Conservation (phyloP, 345 rosid species). For the Nephelium lappaceum region DNA sequence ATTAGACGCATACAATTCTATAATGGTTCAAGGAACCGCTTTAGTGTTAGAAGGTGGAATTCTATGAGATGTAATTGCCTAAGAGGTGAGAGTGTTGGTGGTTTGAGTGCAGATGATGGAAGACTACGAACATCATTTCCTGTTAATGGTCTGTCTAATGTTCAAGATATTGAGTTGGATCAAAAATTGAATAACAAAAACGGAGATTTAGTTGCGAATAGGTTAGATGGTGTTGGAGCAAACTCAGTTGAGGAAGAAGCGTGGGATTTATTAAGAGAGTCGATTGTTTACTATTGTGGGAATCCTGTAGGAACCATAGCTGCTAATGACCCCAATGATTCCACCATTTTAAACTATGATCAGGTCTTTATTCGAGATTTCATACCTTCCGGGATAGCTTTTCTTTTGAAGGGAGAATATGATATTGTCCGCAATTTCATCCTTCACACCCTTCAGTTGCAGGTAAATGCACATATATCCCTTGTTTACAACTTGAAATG, state of each 20-base stretch:
- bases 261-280: conserved; percentile 71
- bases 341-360: conserved; percentile 75
- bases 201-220: conserved; percentile 33
- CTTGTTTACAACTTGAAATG: too few relatives aligned
- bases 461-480: too few relatives aligned
- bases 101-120: conserved; percentile 38
- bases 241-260: conserved; percentile 82
- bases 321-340: conserved; percentile 79
- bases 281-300: conserved; percentile 81
- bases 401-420: conserved; percentile 90
- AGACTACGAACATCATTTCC: conserved; percentile 27
- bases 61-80: conserved; percentile 57
- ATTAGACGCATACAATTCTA: conserved; percentile 16
- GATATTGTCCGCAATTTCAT: conserved; percentile 88
- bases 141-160: conserved; percentile 36
- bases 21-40: conserved; percentile 19
- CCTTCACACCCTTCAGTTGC: conserved; percentile 92
- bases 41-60: conserved; percentile 22
- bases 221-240: conserved; percentile 28
- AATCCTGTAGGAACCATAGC: conserved; percentile 92
- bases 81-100: conserved; percentile 41
- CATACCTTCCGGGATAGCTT: conserved; percentile 90
- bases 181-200: conserved; percentile 36
- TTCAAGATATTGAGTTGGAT: conserved; percentile 35
- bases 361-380: conserved; percentile 96